These are phyloP conservation scores for Suillus tomentosus DNA, from an alignment of 768 basidiomycete species.

Conservation along the genomic window DNA sequence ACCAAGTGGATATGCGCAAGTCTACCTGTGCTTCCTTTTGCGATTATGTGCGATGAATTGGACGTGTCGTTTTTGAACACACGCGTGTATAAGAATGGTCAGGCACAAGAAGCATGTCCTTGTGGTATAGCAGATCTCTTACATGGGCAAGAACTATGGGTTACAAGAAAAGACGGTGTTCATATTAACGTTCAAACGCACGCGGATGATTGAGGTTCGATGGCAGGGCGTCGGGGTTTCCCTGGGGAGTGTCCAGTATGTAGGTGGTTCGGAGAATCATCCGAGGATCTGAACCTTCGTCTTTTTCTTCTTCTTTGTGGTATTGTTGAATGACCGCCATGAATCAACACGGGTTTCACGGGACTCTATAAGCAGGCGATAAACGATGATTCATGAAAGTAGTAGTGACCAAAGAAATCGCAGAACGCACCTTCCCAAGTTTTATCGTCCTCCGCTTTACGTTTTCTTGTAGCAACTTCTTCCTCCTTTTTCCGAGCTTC, in stretches of 20 bases:
- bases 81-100: background rate
- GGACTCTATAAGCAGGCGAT: background rate
- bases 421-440: constrained; percentile 76
- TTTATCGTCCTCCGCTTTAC: constrained; percentile 88
- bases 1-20: background rate
- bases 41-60: too few species aligned
- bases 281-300: constrained; percentile 67
- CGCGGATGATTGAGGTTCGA: background rate
- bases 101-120: background rate
- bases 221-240: background rate
- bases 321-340: constrained; percentile 74
- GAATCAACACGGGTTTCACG: constrained; percentile 83
- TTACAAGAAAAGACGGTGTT: background rate
- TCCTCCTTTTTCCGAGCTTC: constrained; percentile 95
- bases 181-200: background rate
- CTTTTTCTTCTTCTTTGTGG: constrained; percentile 84
- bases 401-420: background rate
- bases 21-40: background rate
- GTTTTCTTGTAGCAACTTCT: constrained; percentile 72
- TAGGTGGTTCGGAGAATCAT: constrained; percentile 33
- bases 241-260: background rate
- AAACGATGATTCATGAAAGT: constrained; percentile 2
- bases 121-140: background rate
- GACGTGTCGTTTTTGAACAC: background rate
- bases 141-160: background rate